Base-by-base conservation (phyloP, 345 rosid genomes). In the Cardamine occulta region DNA sequence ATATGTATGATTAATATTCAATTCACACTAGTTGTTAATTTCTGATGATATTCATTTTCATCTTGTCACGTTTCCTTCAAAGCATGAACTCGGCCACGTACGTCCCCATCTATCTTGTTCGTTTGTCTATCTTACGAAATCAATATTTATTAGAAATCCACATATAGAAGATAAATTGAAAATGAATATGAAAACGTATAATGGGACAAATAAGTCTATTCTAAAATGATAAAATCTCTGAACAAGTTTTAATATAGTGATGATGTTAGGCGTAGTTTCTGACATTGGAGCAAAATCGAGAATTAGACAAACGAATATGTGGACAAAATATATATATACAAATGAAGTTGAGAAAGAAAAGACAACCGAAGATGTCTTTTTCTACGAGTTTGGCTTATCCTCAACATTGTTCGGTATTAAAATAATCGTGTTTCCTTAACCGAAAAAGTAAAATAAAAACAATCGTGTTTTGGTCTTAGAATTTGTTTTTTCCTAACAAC, bases 261-360 rank as follows among this genome's bases (percentile, higher is more conserved):
- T 75, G 74, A 64, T 70, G 80, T 70, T 70, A 71, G 80, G 75
- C 80, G 65, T 62, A 62, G 63, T 76, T 65, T 62, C 56, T 76
- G 80, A 68, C 74, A 68, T 23, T 68, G 29, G 28, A 61, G 63
- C 66, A 47, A 63, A 70, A 44, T 55, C 45, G 75, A 77, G 71
- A 63, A 68, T 52, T 76, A 55, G 80, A 76, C 80, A 76, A 70
- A 44, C 57, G 65, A 76, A 76, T 35, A 70, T 54, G 75, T 70
- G 57, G 75, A 70, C 52, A 63, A 35, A 57, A 4, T 37, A 72
- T 8, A 49, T 7, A 48, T 39, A 51, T 51, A 31, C 48, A 75
- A 68, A 61, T 57, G 40, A 59, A 49, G 42, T 10, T 18, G 66
- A 74, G 21, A 11, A 28, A 62, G 28, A 28, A 52, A 63, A 42